Evolutionary conservation across 2,329 filamentous ascomycete species (phyloP), one percentile per base, ranked within the genome.

Genomic region (Penicillium sp.): DNA sequence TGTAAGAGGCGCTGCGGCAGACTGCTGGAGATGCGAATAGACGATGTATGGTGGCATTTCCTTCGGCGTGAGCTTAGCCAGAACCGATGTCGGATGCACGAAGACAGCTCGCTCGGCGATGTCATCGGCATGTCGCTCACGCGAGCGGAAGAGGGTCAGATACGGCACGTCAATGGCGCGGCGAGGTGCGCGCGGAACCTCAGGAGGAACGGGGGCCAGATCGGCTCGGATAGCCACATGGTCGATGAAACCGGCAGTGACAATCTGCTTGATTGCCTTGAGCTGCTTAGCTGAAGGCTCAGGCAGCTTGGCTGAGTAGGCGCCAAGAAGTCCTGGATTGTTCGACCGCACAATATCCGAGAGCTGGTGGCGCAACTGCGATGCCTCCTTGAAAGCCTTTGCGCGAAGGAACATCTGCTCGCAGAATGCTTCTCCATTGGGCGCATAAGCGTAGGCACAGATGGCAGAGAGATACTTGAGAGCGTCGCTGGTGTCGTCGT

Each of bases 101-200:
- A 87, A 97, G 2, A 96, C 89, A 29, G 84, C 83, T 47, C 79
- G 78, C 45, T 87, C 82, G 28, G 77, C 58, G 9, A 75, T 64
- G 12, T 75, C 72, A 12, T 74, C 67, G 18, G 64, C 61, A 9
- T 64, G 62, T 1, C 67, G 65, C 18, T 75, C 62, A 38, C 81
- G 64, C 66, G 51, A 88, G 75, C 89, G 84, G 56, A 90, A 82
- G 4, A 98, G 82, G 0, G 93, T 90, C 5, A 95, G 69, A 64
- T 97, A 98, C 0, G 91, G 87, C 3, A 97, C 87, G 58, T 97
- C 90, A 55, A 93, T 94, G 1, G 90, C 87, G n/a, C 90, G 82
- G 43, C 82, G 83, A 0, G 90, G 88, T 52, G 86, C 88, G 13
- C 85, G 77, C 39, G 76, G 70, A 45, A 78, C 70, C 52, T 85